Percentiles rank a stretch among this genome's conserved stretches.
Conservation (phyloP, 2,329 filamentous ascomycete species). For the Penicillium sp. region DNA sequence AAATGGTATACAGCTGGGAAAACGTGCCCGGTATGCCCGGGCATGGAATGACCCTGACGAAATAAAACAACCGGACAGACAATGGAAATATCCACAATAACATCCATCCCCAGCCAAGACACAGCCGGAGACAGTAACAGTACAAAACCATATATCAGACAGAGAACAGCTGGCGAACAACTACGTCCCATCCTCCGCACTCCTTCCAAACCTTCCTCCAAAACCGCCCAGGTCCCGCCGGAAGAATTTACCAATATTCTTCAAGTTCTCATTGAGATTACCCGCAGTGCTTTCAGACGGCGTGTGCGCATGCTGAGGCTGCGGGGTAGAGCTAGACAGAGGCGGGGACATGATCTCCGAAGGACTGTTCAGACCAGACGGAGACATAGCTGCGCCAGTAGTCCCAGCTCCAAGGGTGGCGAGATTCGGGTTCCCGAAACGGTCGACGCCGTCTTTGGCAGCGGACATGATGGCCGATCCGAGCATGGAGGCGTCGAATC, state of each 20-base stretch:
- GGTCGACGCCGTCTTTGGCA: constrained; percentile 76
- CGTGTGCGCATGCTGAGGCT: constrained; percentile 19
- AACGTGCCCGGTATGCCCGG: not conserved
- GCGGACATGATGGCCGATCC: constrained; percentile 86
- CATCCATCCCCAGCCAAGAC: not conserved
- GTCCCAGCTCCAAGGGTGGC: constrained; percentile 31
- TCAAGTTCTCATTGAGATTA: constrained; percentile 87
- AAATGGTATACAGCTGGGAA: constrained; percentile 8
- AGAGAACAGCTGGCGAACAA: too few relatives aligned
- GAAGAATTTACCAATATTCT: constrained; percentile 96
- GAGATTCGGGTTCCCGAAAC: constrained; percentile 63
- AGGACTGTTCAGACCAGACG: constrained; percentile 29
- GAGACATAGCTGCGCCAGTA: constrained; percentile 24
- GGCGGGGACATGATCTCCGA: constrained; percentile 27
- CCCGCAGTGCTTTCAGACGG: constrained; percentile 49
- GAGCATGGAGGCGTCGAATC: constrained; percentile 77
- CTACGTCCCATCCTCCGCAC: constrained; percentile 19
- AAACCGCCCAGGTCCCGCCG: constrained; percentile 76
- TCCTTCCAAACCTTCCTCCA: constrained; percentile 63
- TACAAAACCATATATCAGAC: not conserved
- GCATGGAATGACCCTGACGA: not conserved
- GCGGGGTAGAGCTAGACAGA: constrained; percentile 21
- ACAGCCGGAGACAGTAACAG: not conserved
- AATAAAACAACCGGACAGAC: not conserved
- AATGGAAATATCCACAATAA: not conserved